Evolutionary conservation across 192 early-diverging fungal species (phyloP), one percentile per base, ranked within the genome.

Genomic region (Mortierella antarctica): DNA sequence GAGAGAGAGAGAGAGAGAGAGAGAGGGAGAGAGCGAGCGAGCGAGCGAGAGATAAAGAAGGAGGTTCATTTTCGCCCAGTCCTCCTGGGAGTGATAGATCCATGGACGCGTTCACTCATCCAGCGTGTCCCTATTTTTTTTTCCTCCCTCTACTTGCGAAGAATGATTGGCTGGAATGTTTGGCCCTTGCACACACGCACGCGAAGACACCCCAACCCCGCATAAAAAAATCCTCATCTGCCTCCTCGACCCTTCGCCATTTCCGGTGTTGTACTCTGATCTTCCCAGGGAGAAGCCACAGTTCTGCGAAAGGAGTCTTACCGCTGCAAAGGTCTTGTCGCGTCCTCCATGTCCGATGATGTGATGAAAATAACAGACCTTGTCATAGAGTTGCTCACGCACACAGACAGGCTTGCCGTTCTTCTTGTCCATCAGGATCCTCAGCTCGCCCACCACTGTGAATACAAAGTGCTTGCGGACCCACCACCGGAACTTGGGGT

Each of bases 281-380:
- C n/a, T n/a, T n/a, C 31, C 31, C 31, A 31, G 45, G 17, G 15
- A 40, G 2, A 64, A 50, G 51, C 6, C 13, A n/a, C 12, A 39
- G 12, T 46, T 5, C 14, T 10, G 5, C 40, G 3, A 14, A 23
- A 74, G 31, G 31, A 31, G 31, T 31, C 77, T 68, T 80, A 80
- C 77, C 56, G 77, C 77, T 68, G 77, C 77, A 58, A 80, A 80
- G 14, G 77, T 80, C 65, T 80, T 80, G 77, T 80, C 77, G 60
- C 77, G 77, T 57, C 77, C 77, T 57, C 77, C 70, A 7, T 80
- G 77, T 49, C 77, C 77, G 52, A 80, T 80, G 45, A 72, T 80
- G 50, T 80, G 77, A 63, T 80, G 77, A 23, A 80, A 80, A 63
- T 80, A 80, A 20, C 77, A 80, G 20, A 80, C 65, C 65, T 80